phyloP scores from a whole-genome alignment of 148 eudicot species.

The Diospyros kaki region DNA sequence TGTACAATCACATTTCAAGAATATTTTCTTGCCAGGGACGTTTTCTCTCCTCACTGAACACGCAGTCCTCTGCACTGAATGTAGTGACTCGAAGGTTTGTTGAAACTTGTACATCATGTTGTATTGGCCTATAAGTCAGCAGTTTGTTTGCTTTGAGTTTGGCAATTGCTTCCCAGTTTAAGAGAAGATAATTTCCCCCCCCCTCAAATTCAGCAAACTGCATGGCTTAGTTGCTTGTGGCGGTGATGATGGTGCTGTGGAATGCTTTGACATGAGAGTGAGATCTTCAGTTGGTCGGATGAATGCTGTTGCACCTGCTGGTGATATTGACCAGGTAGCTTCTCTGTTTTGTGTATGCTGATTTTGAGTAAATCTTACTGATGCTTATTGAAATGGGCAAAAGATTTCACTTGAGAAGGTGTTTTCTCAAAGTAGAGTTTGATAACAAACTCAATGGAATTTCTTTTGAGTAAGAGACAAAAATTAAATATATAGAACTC shows the following conservation, averaged over 20 bases:
- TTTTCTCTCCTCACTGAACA: conserved; percentile 74
- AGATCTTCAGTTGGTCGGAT: conserved; percentile 83
- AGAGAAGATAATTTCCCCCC: conserved; percentile 12
- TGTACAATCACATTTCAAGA: neutral
- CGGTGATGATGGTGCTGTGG: conserved; percentile 95
- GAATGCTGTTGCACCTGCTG: conserved; percentile 57
- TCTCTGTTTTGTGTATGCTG: neutral
- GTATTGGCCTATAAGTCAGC: no score
- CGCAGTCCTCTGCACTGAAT: conserved; percentile 86
- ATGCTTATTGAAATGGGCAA: neutral
- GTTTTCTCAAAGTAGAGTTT: no score
- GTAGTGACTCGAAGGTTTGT: conserved; percentile 85
- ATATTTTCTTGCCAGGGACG: conserved; percentile 52
- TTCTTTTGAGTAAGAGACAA: no score
- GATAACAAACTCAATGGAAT: no score
- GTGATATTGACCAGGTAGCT: conserved; percentile 61
- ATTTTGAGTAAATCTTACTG: no score
- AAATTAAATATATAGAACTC: no score
- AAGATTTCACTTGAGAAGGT: neutral
- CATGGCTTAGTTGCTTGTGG: conserved; percentile 97
- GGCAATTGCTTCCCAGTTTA: conserved; percentile 3
- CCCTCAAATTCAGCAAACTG: conserved; percentile 48
- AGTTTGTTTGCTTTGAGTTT: neutral
- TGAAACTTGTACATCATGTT: neutral
- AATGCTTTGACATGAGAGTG: conserved; percentile 91